Base-by-base conservation (phyloP, 2,329 filamentous ascomycete species). In the Fusarium kyushuense region DNA sequence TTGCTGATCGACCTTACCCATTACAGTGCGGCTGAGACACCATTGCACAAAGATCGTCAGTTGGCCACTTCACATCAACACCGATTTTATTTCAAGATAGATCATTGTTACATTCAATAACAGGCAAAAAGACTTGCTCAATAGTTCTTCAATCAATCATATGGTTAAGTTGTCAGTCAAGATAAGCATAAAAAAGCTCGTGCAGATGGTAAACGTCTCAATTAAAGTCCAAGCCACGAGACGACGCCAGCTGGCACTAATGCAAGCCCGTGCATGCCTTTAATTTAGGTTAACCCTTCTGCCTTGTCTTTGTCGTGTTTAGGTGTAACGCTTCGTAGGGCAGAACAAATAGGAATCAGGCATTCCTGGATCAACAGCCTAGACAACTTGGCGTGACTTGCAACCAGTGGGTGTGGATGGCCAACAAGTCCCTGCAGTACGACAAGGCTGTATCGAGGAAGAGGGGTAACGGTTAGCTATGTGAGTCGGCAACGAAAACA, bases 11-110 rank as follows among this genome's bases (percentile, higher is more conserved):
- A 35, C 59, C 55, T 55, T 48, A 6, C 59, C 41, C 23, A 8
- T 36, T 55, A 13, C 29, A 19, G 59, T 62, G 59, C 59, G 59
- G 59, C 59, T 62, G 57, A 62, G 57, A 32, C 27, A 36, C 57
- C 38, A 33, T 21, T 21, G n/a, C 17, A 17, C 8, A 30, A 13
- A 16, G 23, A 62, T 42, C 23, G 10, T 9, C 41, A 5, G 25
- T 27, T n/a, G 3, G 19, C 32, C 14, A 17, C 17, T 17, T 25
- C n/a, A 8, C 17, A 25, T 12, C 2, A 23, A 33, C 4, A 21
- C 13, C 10, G 5, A 3, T 4, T 7, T 25, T 3, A 27, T 7
- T 3, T 7, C 6, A 12, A 38, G 4, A 7, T 21, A 13, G 5
- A 13, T 9, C n/a, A 6, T 1, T 13, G 13, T 7, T 13, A 13